These are phyloP conservation scores for Capronia americana DNA, from an alignment of 2,329 filamentous ascomycete species.

Conservation along the genomic window DNA sequence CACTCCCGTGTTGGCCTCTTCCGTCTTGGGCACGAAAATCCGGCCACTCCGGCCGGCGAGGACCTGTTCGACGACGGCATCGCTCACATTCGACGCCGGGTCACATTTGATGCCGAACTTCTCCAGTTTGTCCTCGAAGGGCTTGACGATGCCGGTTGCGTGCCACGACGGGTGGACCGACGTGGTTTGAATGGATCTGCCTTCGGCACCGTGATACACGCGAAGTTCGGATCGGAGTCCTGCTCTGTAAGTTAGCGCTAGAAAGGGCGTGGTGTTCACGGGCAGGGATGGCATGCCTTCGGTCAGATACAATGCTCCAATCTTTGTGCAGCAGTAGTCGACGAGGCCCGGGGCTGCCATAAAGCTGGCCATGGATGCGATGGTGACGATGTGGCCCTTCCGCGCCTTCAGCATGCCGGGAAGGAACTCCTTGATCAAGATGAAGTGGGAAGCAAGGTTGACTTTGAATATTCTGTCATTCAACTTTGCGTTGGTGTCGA, in stretches of 20 bases:
- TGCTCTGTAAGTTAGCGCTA: constrained; percentile 10
- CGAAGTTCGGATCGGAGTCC: constrained; percentile 62
- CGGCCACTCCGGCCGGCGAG: constrained; percentile 35
- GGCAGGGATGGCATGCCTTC: constrained; percentile 57
- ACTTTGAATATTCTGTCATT: constrained; percentile 73
- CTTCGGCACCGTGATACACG: constrained; percentile 54
- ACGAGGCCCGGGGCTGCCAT: constrained; percentile 67
- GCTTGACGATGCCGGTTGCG: constrained; percentile 34
- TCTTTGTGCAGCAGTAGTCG: constrained; percentile 72
- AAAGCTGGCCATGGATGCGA: constrained; percentile 70
- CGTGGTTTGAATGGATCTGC: constrained; percentile 35
- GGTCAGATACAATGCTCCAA: constrained; percentile 70
- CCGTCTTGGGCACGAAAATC: constrained; percentile 37
- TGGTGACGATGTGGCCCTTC: constrained; percentile 76
- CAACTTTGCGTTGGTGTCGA: constrained; percentile 63
- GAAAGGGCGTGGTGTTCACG: not conserved
- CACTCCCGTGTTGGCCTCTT: constrained; percentile 13
- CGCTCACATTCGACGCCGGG: constrained; percentile 49
- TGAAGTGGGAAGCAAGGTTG: constrained; percentile 72
- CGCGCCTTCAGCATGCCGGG: constrained; percentile 67
- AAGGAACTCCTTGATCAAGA: constrained; percentile 70
- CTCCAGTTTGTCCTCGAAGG: constrained; percentile 63
- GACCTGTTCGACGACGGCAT: constrained; percentile 61
- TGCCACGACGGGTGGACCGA: constrained; percentile 39
- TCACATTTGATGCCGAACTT: constrained; percentile 54